phyloP scores from a whole-genome alignment of 2,329 filamentous ascomycete species.

The Fusarium cyanostomum region DNA sequence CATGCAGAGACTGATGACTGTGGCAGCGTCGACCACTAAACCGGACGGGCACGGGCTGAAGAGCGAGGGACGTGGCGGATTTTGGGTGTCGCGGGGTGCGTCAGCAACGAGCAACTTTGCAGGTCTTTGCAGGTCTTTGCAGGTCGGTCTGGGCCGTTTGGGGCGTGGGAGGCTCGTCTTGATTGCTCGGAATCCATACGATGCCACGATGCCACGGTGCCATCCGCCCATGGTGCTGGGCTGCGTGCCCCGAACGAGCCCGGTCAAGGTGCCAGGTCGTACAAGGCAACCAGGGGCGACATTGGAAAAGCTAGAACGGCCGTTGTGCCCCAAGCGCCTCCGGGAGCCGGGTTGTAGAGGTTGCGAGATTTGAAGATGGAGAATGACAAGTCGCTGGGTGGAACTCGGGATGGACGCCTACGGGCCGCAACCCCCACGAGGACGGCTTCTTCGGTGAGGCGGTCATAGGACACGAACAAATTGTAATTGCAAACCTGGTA shows the following conservation, averaged over 20 bases:
- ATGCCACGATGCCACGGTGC: slow-evolving; percentile 36
- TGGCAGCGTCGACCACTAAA: slow-evolving; percentile 54
- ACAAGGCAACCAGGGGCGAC: slow-evolving; percentile 22
- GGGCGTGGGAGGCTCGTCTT: slow-evolving; percentile 33
- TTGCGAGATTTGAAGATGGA: slow-evolving; percentile 38
- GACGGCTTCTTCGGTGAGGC: slow-evolving; percentile 28
- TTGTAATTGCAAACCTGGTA: slow-evolving; percentile 26
- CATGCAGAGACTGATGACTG: slow-evolving; percentile 36
- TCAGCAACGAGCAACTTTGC: slow-evolving; percentile 35
- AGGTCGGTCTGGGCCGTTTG: slow-evolving; percentile 41
- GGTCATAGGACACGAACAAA: slow-evolving; percentile 30
- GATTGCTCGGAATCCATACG: slow-evolving; percentile 39
- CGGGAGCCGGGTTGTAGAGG: slow-evolving; percentile 29
- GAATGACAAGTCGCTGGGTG: slow-evolving; percentile 26
- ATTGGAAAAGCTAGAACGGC: slow-evolving; percentile 5
- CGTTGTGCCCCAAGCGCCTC: slow-evolving; percentile 21
- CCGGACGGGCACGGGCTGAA: slow-evolving; percentile 19
- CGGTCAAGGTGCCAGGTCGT: slow-evolving; percentile 29
- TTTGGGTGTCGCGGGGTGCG: slow-evolving; percentile 31
- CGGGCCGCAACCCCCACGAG: slow-evolving; percentile 24
- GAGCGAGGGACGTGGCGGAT: slow-evolving; percentile 13
- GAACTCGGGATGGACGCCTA: slow-evolving; percentile 35
- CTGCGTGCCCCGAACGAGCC: slow-evolving; percentile 35
- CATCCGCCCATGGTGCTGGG: slow-evolving; percentile 35
- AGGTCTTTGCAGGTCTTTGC: slow-evolving; percentile 26